A percentile compares a stretch with the other conserved stretches of the same genome.
phyloP scores from a whole-genome alignment of 768 basidiomycete genomes.

The Xanthoconium purpureum region DNA sequence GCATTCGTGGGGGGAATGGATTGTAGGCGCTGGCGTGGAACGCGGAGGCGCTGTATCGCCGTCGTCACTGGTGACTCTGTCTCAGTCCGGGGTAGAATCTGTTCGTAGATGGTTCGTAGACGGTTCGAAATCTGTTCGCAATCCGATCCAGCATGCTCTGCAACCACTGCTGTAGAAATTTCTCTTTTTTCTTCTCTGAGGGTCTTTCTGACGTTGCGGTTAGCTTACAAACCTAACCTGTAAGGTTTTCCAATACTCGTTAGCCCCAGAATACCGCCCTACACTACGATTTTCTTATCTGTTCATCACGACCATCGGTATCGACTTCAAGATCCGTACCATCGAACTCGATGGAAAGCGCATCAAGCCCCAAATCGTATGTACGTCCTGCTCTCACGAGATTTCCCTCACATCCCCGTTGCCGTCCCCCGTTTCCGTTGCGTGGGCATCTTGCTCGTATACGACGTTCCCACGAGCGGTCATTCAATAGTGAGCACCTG shows the following conservation, averaged over 20 bases:
- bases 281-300: slow-evolving; percentile 86
- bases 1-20: slow-evolving; percentile 54
- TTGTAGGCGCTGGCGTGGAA: slow-evolving; percentile 51
- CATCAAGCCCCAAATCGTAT: slow-evolving; percentile 97
- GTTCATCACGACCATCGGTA: slow-evolving; percentile 99
- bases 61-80: not conserved
- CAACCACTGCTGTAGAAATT: too few species aligned
- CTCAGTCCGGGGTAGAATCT: slow-evolving; percentile 9
- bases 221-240: too few species aligned
- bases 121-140: too few species aligned
- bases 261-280: slow-evolving; percentile 68
- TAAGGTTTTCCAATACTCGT: too few species aligned
- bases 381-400: slow-evolving; percentile 29
- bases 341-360: slow-evolving; percentile 98
- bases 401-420: not conserved
- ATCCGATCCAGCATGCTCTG: too few species aligned
- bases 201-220: too few species aligned
- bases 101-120: too few species aligned
- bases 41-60: not conserved
- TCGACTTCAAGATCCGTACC: slow-evolving; percentile 99
- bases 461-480: slow-evolving; percentile 92
- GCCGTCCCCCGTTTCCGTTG: not conserved
- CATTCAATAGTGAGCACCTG: slow-evolving; percentile 84
- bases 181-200: too few species aligned
- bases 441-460: slow-evolving; percentile 93